Evolutionary conservation across 345 rosid species (phyloP), one percentile per base, ranked within the genome.

Genomic region (Ceriops tagal): DNA sequence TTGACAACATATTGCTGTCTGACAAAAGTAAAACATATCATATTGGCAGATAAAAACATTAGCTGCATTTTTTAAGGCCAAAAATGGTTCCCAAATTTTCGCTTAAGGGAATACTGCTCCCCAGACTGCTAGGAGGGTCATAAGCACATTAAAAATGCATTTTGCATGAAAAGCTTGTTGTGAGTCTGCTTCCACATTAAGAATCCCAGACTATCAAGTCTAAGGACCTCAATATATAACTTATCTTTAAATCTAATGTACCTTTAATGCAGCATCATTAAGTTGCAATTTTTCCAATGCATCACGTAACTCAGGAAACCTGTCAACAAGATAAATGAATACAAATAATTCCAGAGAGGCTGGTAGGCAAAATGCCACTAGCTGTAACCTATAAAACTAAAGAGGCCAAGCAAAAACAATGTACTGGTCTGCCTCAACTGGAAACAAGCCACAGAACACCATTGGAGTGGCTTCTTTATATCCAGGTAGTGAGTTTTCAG

Each of bases 401-500:
- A 34, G 57, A 62, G 77, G 71, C 32, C 2, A 70, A 52, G 65
- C 57, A 61, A 73, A 53, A 82, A 59, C 34, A 66, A 68, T 78
- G 68, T 88, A 93, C 99, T 89, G 99, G 87, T 93, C 97, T 43
- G 99, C 97, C 74, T 93, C 99, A 78, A 93, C 93, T 61, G 99
- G 99, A 74, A 93, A 93, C 61, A 93, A 84, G 82, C 99, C 99
- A 71, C 99, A 91, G 72, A 93, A 93, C 82, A 93, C 99, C 96
- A 89, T 93, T 53, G 99, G 97, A 26, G 99, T 93, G 75, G 92
- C 99, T 87, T 93, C 96, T 79, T 84, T 91, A 49, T 93, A 93
- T 79, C 99, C 99, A 64, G 99, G 93, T 65, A 93, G 79, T 19
- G 89, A 85, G 49, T 78, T 83, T 64, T 89, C 87, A 51, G 99